phyloP scores from a whole-genome alignment of 176 grass and related monocot genomes.

The Carex cristatella region DNA sequence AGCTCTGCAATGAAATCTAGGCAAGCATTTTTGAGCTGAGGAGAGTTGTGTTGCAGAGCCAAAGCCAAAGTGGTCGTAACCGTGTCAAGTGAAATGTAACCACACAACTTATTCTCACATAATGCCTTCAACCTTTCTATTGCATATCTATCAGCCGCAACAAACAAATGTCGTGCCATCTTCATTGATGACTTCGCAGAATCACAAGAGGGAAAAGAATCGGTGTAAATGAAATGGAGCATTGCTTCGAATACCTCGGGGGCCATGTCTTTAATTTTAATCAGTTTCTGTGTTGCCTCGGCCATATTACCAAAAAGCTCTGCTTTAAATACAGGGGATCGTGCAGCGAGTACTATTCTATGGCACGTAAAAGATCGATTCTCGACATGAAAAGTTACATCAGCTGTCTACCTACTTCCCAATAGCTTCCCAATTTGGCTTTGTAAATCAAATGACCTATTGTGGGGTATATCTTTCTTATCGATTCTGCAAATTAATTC shows the following conservation, averaged over 20 bases:
- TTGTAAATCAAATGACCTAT: not conserved
- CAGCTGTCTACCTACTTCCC: not conserved
- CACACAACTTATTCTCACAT: not conserved
- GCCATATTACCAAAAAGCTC: not conserved
- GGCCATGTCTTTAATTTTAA: not conserved
- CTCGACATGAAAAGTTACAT: not conserved
- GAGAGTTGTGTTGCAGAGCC: not conserved
- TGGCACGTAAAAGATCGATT: not conserved
- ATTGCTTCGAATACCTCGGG: not conserved
- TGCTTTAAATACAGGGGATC: not conserved
- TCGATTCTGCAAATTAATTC: not conserved
- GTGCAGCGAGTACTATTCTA: not conserved
- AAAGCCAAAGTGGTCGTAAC: not conserved
- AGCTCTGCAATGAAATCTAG: not conserved
- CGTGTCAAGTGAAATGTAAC: not conserved
- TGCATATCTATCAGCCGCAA: not conserved
- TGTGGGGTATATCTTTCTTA: not conserved
- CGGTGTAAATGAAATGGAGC: not conserved
- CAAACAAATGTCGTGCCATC: constrained; percentile 5
- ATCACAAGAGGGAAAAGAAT: not conserved
- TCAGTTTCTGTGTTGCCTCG: not conserved
- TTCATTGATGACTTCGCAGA: not conserved
- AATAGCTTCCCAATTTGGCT: not conserved
- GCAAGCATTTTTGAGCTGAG: not conserved
- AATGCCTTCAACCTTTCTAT: not conserved